A percentile compares a stretch with the other conserved stretches of the same genome.
phyloP scores from a whole-genome alignment of 768 basidiomycete genomes.

The Macrocybe gigantea region DNA sequence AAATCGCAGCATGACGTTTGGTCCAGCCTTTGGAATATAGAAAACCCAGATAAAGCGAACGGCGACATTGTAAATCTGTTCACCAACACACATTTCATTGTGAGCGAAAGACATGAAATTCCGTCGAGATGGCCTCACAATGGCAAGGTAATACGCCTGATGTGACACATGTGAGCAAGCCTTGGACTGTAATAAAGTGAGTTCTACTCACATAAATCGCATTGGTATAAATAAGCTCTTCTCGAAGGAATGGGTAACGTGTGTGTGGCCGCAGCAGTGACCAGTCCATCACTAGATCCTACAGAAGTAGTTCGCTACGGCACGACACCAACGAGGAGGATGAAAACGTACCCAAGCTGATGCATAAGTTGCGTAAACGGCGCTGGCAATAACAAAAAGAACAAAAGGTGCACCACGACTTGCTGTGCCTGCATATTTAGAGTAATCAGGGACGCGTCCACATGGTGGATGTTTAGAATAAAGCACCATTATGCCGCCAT shows the following conservation, averaged over 20 bases:
- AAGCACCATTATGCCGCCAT: conserved; percentile 67
- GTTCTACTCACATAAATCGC: conserved; percentile 44
- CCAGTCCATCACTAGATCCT: conserved; percentile 94
- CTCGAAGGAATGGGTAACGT: conserved; percentile 57
- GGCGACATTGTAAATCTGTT: conserved; percentile 61
- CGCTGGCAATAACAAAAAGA: conserved; percentile 62
- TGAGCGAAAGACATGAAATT: neutral
- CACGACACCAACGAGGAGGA: neutral
- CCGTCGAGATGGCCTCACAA: conserved; percentile 37
- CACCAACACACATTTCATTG: neutral
- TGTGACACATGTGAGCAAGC: neutral
- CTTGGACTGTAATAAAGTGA: neutral
- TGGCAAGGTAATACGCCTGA: conserved; percentile 74
- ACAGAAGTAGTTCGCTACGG: neutral
- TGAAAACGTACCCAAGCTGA: conserved; percentile 62
- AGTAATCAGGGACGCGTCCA: neutral
- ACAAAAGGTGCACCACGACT: conserved; percentile 46
- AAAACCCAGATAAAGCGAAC: conserved; percentile 81
- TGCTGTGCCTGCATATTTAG: conserved; percentile 14
- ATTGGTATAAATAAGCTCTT: conserved; percentile 69
- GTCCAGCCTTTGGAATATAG: conserved; percentile 56
- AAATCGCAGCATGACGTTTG: conserved; percentile 45
- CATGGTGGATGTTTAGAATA: conserved; percentile 9
- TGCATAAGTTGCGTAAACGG: conserved; percentile 64
- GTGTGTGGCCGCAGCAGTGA: conserved; percentile 61